phyloP scores from a whole-genome alignment of 2,329 filamentous ascomycete genomes.

The Cercospora janseana region DNA sequence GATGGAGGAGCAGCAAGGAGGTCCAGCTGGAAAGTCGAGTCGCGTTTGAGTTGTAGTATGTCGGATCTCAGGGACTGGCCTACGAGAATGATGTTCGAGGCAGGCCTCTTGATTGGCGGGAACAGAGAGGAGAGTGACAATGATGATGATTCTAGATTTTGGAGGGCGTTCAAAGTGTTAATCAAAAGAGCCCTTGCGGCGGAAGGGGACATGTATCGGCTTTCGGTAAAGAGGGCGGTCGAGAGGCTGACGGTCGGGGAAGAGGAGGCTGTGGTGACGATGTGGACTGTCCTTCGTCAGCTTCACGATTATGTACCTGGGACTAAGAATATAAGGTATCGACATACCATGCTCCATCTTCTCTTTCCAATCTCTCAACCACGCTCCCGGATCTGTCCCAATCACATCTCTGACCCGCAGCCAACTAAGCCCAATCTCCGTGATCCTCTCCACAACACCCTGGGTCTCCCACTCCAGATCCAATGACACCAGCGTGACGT shows the following conservation, averaged over 20 bases:
- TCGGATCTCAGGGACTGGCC: slow-evolving; percentile 8
- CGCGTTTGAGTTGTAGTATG: background rate
- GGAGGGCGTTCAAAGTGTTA: background rate
- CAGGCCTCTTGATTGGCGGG: background rate
- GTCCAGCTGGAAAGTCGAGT: background rate
- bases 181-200: background rate
- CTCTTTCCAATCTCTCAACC: background rate
- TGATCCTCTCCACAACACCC: background rate
- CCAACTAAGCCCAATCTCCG: slow-evolving; percentile 13
- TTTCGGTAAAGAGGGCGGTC: slow-evolving; percentile 1
- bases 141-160: too few relatives aligned
- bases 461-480: slow-evolving; percentile 12
- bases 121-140: background rate
- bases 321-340: background rate
- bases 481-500: slow-evolving; percentile 15
- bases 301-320: background rate
- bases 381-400: slow-evolving; percentile 1
- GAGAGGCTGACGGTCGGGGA: background rate
- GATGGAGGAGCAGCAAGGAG: background rate
- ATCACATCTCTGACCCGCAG: slow-evolving; percentile 6
- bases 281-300: slow-evolving; percentile 6
- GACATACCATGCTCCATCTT: slow-evolving; percentile 20
- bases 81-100: background rate
- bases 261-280: slow-evolving; percentile 1
- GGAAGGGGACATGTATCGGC: background rate